Conservation (phyloP, 305 asterid species). For the Ajuga reptans region DNA sequence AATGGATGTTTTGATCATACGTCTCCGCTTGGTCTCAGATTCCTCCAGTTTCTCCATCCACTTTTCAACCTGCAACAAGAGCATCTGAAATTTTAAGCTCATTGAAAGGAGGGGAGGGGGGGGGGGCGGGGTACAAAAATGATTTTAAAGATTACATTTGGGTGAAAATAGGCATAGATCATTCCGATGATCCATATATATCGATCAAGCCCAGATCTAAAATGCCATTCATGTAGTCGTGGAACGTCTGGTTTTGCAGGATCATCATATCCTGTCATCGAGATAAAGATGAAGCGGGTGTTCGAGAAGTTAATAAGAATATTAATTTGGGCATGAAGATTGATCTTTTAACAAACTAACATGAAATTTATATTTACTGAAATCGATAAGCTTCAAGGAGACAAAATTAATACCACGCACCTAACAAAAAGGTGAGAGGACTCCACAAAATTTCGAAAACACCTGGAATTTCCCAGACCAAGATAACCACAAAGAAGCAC, state of each 20-base stretch:
- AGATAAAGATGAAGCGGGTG: constrained; percentile 25
- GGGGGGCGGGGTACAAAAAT: neutral
- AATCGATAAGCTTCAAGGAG: constrained; percentile 10
- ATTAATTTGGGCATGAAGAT: neutral
- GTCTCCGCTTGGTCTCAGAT: constrained; percentile 59
- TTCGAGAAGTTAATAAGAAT: constrained; percentile 12
- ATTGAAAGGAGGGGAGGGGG: neutral
- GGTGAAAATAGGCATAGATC: constrained; percentile 84
- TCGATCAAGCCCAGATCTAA: constrained; percentile 92
- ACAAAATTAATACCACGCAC: constrained; percentile 31
- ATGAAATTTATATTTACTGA: neutral
- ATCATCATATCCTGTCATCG: constrained; percentile 62
- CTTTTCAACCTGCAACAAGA: constrained; percentile 59
- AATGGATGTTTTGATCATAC: constrained; percentile 47
- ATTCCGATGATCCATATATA: constrained; percentile 87
- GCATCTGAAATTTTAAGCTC: constrained; percentile 11
- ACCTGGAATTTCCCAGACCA: constrained; percentile 90
- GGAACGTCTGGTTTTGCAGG: constrained; percentile 86
- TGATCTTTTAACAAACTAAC: neutral
- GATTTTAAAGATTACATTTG: constrained; percentile 39
- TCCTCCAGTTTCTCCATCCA: constrained; percentile 97
- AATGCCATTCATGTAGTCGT: constrained; percentile 80
- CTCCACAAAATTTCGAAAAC: constrained; percentile 72
- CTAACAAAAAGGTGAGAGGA: constrained; percentile 54
- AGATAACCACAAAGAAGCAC: constrained; percentile 71